phyloP scores from a whole-genome alignment of 305 asterid species.

The Solanum hybrid region DNA sequence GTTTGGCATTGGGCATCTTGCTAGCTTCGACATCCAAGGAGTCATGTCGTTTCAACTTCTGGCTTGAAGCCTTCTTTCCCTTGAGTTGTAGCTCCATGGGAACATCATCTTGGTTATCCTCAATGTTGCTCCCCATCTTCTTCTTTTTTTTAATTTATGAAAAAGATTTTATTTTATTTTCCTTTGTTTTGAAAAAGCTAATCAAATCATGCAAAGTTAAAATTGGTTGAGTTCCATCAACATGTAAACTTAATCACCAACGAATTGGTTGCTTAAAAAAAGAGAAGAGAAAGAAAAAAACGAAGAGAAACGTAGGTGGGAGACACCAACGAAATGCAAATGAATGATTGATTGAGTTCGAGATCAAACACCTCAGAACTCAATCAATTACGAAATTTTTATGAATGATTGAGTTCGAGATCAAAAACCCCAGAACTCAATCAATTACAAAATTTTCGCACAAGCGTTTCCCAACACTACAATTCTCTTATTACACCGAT shows the following conservation, averaged over 20 bases:
- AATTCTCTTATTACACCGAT: background rate
- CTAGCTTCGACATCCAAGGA: constrained; percentile 38
- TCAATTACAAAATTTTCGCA: background rate
- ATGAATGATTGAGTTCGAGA: background rate
- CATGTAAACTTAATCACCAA: background rate
- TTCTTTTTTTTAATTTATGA: background rate
- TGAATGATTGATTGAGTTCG: background rate
- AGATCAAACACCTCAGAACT: background rate
- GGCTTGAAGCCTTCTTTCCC: constrained; percentile 8
- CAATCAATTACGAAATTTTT: background rate
- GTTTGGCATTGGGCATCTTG: background rate
- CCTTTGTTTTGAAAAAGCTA: background rate
- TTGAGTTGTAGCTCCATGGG: background rate
- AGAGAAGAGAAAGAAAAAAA: background rate
- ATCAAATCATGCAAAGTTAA: background rate
- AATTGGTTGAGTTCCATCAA: background rate
- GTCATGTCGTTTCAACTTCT: constrained; percentile 21
- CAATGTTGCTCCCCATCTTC: background rate
- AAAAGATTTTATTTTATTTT: background rate
- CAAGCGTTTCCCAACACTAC: background rate
- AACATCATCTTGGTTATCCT: background rate
- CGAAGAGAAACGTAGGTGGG: background rate
- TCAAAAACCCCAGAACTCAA: background rate
- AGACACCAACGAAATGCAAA: background rate
- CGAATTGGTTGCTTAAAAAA: background rate